phyloP scores from a whole-genome alignment of 2,329 filamentous ascomycete genomes.

The Fusarium albosuccineum region DNA sequence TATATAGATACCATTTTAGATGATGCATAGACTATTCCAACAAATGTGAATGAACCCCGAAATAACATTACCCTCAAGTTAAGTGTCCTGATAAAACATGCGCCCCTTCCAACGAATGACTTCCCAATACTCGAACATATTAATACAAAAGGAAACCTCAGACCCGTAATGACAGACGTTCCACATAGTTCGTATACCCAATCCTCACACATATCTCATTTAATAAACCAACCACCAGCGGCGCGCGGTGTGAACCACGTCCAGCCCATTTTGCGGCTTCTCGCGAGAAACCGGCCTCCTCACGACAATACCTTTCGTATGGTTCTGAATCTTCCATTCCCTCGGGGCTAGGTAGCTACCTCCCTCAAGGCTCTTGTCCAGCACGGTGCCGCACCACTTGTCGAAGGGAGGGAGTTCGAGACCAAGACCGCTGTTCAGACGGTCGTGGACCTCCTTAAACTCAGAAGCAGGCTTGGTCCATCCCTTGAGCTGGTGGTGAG shows the following conservation, averaged over 20 bases:
- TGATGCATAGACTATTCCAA: no score
- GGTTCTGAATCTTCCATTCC: slow-evolving; percentile 38
- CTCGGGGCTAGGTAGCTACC: slow-evolving; percentile 34
- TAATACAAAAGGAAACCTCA: background rate
- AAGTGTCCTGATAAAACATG: background rate
- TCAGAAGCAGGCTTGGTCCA: slow-evolving; percentile 36
- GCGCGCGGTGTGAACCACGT: slow-evolving; percentile 34
- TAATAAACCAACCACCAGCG: slow-evolving; percentile 37
- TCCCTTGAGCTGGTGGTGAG: slow-evolving; percentile 35
- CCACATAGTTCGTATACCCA: background rate
- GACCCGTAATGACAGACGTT: background rate
- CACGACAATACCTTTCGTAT: slow-evolving; percentile 21
- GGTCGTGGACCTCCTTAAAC: slow-evolving; percentile 35
- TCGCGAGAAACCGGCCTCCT: slow-evolving; percentile 22
- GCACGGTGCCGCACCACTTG: slow-evolving; percentile 34
- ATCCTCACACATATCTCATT: background rate
- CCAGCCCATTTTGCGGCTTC: slow-evolving; percentile 13
- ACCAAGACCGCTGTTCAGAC: slow-evolving; percentile 29
- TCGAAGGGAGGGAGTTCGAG: slow-evolving; percentile 37
- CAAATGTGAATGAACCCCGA: no score
- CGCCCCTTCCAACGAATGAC: background rate
- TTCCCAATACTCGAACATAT: background rate
- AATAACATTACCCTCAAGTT: background rate
- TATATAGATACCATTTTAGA: background rate
- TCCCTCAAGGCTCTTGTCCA: slow-evolving; percentile 31